Base-by-base conservation (phyloP, 495 filamentous ascomycete species). In the Penicillium herquei region DNA sequence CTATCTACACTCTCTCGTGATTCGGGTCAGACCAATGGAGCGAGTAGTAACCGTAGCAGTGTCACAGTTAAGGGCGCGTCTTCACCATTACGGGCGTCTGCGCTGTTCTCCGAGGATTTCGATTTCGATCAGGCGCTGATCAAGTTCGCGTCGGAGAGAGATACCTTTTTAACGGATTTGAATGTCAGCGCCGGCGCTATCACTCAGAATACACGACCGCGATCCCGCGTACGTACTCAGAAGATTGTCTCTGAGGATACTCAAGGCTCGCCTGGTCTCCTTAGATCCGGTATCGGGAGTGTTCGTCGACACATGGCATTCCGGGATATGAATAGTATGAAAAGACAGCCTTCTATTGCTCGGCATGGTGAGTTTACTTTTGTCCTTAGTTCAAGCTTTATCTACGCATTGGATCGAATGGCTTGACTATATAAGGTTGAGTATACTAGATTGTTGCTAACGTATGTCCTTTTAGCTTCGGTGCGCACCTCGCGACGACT, bases 101-200 rank as follows among this genome's bases (percentile, higher is more conserved):
- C 66, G 45, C 58, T 60, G 63, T 59, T 68, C 53, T 51, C 78
- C 34, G 81, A 70, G 44, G 87, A 95, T 69, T 89, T 88, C 65
- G 92, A 97, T 71, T 98, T 98, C 64, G 93, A 97, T 62, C 81
- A 87, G 63, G 94, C 94, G 13, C 78, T 98, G 56, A 70, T 90
- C 51, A 98, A 96, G 69, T 98, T 98, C 72, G 91, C 94, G 39
- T 88, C 88, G 45, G 94, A 97, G 72, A 80, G 94, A 59, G 94
- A 98, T 60, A 87, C 87, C 56, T 98, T 98, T 68, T 68, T 98
- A 62, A 91, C 95, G 51, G 94, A 98, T 70, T 78, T 97, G 57
- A 91, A 87, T 65, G 87, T 96, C 69, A 92, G 83, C 62, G 91
- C 93, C 17, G 94, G 93, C 42, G 89, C 89, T 8, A 80, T 86